Evolutionary conservation across 495 filamentous ascomycete species (phyloP), one percentile per base, ranked within the genome.

Genomic region (Friedmanniomyces simplex): DNA sequence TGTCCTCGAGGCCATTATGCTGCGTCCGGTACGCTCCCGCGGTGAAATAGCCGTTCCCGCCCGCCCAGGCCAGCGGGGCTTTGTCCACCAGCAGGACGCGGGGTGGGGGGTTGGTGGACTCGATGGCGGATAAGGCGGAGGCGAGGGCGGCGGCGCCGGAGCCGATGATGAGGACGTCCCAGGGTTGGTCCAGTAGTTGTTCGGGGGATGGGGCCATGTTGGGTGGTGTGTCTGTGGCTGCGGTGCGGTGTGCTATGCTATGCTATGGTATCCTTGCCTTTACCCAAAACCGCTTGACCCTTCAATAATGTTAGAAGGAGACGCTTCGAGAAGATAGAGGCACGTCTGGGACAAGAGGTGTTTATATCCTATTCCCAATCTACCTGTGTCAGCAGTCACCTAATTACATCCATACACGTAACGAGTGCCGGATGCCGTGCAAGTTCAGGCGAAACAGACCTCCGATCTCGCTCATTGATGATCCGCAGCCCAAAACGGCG

Each of bases 81-180:
- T 78, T 79, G 57, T 82, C 80, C 39, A 82, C 71, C 6, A 83
- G 64, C 14, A 79, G 52, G 16, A 80, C 71, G 1, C 28, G 13
- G 21, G 28, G 37, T 1, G 62, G 36, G 11, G 50, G 45, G 12
- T 69, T 69, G 26, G 70, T 69, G 52, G 59, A 34, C 57, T 78
- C 66, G 2, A 65, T 66, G 11, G 79, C 78, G 1, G 77, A 73
- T 7, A 73, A 61, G 26, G 79, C 80, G 12, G 81, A 74, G 13
- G 68, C 76, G 68, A 83, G 78, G 26, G 80, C 82, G 16, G 81
- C 82, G 61, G 82, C 82, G 22, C 80, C 81, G 42, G 72, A 66
- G 56, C 80, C 80, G 52, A 82, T 64, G 6, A 85, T 70, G 0
- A 83, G 67, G 50, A 83, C 72, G 61, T 79, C 76, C 47, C 52